phyloP scores from a whole-genome alignment of 2,329 filamentous ascomycete genomes.

The Parastagonospora avenae region DNA sequence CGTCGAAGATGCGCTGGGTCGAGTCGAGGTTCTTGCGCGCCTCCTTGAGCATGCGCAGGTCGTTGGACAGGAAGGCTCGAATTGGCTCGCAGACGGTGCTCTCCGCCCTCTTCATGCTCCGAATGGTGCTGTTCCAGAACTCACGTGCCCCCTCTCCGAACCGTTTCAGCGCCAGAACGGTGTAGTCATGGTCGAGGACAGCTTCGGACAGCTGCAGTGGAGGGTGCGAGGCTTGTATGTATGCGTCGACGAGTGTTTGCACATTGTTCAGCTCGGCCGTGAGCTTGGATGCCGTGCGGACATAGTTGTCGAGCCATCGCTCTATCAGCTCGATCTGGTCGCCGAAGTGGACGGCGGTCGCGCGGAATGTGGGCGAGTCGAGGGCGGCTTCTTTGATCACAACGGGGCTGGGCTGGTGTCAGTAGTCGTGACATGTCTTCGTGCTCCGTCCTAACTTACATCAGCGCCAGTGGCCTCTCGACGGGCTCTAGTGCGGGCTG shows the following conservation, averaged over 20 bases:
- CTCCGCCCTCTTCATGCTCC: conserved; percentile 78
- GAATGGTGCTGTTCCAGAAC: conserved; percentile 80
- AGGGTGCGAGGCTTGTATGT: conserved; percentile 77
- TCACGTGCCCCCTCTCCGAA: conserved; percentile 86
- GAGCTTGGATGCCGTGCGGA: conserved; percentile 66
- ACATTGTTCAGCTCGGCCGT: conserved; percentile 71
- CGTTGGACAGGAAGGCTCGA: conserved; percentile 74
- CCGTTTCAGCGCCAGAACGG: conserved; percentile 80
- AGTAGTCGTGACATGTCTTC: neutral
- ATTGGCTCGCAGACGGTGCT: conserved; percentile 80
- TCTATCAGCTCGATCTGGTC: conserved; percentile 93
- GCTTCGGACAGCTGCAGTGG: conserved; percentile 77
- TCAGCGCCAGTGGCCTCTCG: conserved; percentile 48
- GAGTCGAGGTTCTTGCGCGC: conserved; percentile 75
- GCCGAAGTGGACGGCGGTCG: conserved; percentile 81
- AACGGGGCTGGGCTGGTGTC: conserved; percentile 66
- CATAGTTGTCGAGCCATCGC: conserved; percentile 82
- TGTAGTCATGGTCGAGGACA: conserved; percentile 93
- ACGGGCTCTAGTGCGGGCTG: conserved; percentile 46
- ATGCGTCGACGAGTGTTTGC: conserved; percentile 78
- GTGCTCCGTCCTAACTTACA: conserved; percentile 36
- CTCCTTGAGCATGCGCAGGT: conserved; percentile 87
- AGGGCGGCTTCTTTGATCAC: conserved; percentile 92
- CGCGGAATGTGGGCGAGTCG: conserved; percentile 94
- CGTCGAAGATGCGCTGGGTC: conserved; percentile 84